These are phyloP conservation scores for Gossypium gossypioides DNA, from an alignment of 441 rosid genomes.

Conservation along the genomic window DNA sequence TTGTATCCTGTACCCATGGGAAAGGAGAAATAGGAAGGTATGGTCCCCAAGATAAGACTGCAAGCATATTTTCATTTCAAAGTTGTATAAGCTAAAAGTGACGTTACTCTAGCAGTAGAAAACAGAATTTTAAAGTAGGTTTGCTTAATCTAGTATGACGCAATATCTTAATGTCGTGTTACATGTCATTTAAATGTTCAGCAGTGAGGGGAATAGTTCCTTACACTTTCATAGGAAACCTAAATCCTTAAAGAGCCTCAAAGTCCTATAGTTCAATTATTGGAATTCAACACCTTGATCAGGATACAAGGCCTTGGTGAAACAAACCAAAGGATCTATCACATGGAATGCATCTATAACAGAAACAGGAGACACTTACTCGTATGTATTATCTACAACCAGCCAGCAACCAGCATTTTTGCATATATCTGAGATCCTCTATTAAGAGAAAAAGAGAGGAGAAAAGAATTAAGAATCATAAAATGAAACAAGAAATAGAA, in stretches of 20 bases:
- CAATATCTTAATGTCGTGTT: background rate
- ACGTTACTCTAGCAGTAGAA: background rate
- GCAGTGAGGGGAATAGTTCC: background rate
- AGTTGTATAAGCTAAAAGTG: background rate
- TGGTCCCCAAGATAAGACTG: background rate
- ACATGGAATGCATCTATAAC: background rate
- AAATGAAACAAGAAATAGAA: conserved; percentile 4
- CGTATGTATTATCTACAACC: conserved; percentile 91
- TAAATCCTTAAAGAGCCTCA: conserved; percentile 1
- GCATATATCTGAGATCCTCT: conserved; percentile 90
- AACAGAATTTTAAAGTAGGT: background rate
- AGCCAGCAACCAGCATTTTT: conserved; percentile 86
- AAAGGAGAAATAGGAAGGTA: background rate
- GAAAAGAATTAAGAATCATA: conserved; percentile 18
- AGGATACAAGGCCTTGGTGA: background rate
- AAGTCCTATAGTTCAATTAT: background rate
- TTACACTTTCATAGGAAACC: background rate
- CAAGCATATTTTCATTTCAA: background rate
- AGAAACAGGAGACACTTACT: conserved; percentile 46
- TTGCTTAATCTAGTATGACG: background rate
- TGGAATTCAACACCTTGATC: background rate
- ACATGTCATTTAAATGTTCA: background rate
- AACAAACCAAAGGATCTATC: background rate
- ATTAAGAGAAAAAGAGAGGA: conserved; percentile 10
- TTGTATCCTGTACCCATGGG: background rate